These are phyloP conservation scores for Fusarium sp. DNA, from an alignment of 2,329 filamentous ascomycete species.

Conservation along the genomic window DNA sequence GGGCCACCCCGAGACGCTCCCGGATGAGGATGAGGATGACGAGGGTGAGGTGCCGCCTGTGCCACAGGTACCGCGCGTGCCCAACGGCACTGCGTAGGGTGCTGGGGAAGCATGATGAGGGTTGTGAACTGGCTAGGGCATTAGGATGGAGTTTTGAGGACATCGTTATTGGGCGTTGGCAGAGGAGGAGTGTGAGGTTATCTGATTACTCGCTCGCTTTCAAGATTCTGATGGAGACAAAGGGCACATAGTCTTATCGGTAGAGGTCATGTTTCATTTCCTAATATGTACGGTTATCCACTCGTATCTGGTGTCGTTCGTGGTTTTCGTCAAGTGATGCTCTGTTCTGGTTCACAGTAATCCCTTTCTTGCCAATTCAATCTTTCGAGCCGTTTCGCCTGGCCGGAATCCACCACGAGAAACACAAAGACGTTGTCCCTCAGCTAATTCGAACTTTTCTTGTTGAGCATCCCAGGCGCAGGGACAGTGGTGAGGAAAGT, in stretches of 20 bases:
- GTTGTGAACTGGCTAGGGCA: conserved; percentile 12
- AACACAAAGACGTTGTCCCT: conserved; percentile 77
- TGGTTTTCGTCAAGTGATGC: neutral
- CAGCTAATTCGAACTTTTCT: conserved; percentile 79
- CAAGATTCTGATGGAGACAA: conserved; percentile 21
- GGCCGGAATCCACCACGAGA: conserved; percentile 79
- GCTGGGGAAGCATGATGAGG: conserved; percentile 10
- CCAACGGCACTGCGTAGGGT: conserved; percentile 50
- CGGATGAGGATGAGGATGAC: conserved; percentile 68
- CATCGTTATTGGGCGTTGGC: conserved; percentile 43
- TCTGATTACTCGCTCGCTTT: conserved; percentile 30
- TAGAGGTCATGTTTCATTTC: conserved; percentile 32
- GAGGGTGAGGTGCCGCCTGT: conserved; percentile 58
- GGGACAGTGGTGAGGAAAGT: conserved; percentile 96
- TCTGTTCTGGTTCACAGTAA: conserved; percentile 61
- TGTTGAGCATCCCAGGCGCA: conserved; percentile 82
- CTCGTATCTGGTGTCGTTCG: neutral
- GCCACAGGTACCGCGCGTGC: conserved; percentile 55
- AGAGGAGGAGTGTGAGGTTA: conserved; percentile 24
- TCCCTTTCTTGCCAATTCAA: conserved; percentile 83
- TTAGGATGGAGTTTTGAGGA: conserved; percentile 43
- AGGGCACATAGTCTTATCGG: conserved; percentile 24
- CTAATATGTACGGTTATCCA: conserved; percentile 18
- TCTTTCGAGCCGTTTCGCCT: conserved; percentile 77
- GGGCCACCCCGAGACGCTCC: conserved; percentile 76